Evolutionary conservation across 371 early-diverging fungal genomes (phyloP), one percentile per base, ranked within the genome.

Genomic region (Smittium mucronatum): DNA sequence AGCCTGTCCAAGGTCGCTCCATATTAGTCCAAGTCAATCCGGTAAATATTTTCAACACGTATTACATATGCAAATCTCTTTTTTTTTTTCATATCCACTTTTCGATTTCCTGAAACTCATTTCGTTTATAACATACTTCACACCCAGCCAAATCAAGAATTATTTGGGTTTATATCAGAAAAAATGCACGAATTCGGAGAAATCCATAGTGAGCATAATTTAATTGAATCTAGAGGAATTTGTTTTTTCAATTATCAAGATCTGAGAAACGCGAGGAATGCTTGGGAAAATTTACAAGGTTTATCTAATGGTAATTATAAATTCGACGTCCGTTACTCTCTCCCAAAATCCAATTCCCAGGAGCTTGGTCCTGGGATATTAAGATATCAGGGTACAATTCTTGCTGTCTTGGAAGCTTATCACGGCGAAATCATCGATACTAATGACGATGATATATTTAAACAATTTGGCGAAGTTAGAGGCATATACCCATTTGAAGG

Each of bases 371-470:
- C 65, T 33, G 34, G 65, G 1, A 32, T 36, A 31, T n/a, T 33
- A 2, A 31, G 34, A 25, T 34, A 32, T 34, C 65, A 65, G n/a
- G 65, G 32, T 32, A 31, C 65, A 33, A 65, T 65, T 5, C 34
- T 65, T n/a, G 65, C 34, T 65, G 65, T 65, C 5, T 34, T 65
- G 5, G 34, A 65, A 25, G 32, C 65, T 11, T 33, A n/a, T 25
- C 32, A 32, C 11, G 33, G 33, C 16, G 34, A 34, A 28, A 25
- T 65, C 8, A 65, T 65, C 11, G 65, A 34, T 65, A 33, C 5
- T n/a, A 34, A 65, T n/a, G 65, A 65, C n/a, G 65, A 65, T n/a
- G 25, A 65, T 32, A 15, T 65, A 2, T 65, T 65, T 65, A 36
- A 65, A 28, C n/a, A 65, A 34, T 34, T 25, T 65, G 65, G 65